Base-by-base conservation (phyloP, 305 asterid genomes). In the Rubia tinctorum region DNA sequence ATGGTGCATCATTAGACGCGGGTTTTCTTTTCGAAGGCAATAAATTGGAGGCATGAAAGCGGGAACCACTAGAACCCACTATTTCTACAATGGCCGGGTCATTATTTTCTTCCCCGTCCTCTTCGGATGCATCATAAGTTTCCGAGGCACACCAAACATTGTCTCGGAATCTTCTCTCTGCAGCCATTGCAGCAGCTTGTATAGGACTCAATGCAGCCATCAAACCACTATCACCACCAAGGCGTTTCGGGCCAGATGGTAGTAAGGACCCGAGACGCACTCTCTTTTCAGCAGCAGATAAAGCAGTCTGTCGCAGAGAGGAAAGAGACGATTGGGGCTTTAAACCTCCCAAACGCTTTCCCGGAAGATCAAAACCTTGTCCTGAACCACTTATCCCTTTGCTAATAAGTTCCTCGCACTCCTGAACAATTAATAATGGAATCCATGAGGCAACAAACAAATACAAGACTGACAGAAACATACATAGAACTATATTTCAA, bases 101-200 rank as follows among this genome's bases (percentile, higher is more conserved):
- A 73, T 81, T 73, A 65, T 76, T 73, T 76, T 90, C 99, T 71
- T 87, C 89, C 68, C 85, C 99, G 75, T 81, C 90, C 66, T 88
- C 87, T 69, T 77, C 97, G 72, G 88, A 67, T 69, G 71, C 71
- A 76, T 89, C 92, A 66, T 44, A 84, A 55, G 78, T 82, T 72
- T 91, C 97, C 1, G 96, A 87, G 73, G 88, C 99, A 85, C 97
- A 91, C 99, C 99, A 94, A 66, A 91, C 80, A 78, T 91, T 85
- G 75, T 93, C 98, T 82, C 47, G 86, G 11, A 84, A 81, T 85
- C 98, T 91, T 86, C 97, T 90, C 84, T 91, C 98, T 12, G 97
- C 97, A 78, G 98, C 98, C 97, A 91, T 91, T 76, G 96, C 97
- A 79, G 98, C 98, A 73, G 98, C 97, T 86, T 91, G 96, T 44